phyloP scores from a whole-genome alignment of 2,329 filamentous ascomycete species.

The Aspergillus floridensis region DNA sequence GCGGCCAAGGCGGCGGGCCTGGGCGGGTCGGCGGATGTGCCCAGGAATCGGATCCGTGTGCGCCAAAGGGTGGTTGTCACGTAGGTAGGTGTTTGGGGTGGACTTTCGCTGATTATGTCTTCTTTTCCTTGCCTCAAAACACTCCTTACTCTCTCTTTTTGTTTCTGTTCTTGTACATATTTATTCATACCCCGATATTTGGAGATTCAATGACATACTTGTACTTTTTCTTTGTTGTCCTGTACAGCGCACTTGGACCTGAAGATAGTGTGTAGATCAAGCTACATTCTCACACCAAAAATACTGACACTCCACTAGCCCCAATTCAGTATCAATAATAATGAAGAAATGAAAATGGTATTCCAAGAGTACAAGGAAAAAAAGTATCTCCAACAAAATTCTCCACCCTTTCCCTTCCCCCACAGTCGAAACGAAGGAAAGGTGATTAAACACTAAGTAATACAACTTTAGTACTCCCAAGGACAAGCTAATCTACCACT shows the following conservation, averaged over 20 bases:
- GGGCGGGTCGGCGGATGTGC: neutral
- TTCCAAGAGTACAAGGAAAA: neutral
- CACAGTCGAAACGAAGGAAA: neutral
- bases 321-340: neutral
- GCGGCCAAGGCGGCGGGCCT: conserved; percentile 10
- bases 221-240: too few species aligned
- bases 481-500: too few species aligned
- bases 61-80: neutral
- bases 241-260: too few species aligned
- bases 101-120: neutral
- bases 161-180: too few species aligned
- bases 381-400: neutral
- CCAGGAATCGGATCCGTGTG: neutral
- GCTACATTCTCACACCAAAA: too few species aligned
- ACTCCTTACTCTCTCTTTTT: neutral
- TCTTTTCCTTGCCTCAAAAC: neutral
- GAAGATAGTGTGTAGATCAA: too few species aligned
- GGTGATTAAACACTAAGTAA: neutral
- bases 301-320: too few species aligned
- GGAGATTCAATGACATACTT: too few species aligned
- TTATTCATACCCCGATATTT: too few species aligned
- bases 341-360: neutral
- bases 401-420: neutral
- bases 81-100: neutral
- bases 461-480: neutral